Evolutionary conservation across 371 early-diverging fungal species (phyloP).

Genomic region (Circinella umbellata): DNA sequence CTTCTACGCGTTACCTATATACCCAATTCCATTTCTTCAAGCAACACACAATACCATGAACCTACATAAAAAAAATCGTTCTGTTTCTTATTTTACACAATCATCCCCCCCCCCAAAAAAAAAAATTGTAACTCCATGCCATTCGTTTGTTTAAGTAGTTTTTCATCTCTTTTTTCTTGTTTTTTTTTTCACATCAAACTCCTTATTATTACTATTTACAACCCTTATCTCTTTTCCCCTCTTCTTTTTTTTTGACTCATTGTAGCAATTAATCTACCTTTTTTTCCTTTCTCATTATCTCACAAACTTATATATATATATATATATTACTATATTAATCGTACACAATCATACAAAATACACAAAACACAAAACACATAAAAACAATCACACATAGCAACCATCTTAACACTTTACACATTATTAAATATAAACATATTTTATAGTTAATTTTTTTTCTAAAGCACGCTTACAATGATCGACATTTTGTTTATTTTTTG

Average conservation of each 20-base stretch:
- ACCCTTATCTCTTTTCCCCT: not conserved
- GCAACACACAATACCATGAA: too few species aligned
- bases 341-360: not conserved
- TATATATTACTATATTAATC: not conserved
- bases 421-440: too few species aligned
- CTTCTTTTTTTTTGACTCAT: not conserved
- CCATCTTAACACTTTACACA: too few species aligned
- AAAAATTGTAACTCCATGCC: slow-evolving; percentile 2
- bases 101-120: not conserved
- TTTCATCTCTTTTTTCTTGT: not conserved
- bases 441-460: too few species aligned
- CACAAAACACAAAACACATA: not conserved
- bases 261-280: not conserved
- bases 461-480: not conserved
- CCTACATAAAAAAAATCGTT: too few species aligned
- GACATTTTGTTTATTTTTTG: too few species aligned
- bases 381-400: not conserved
- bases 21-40: too few species aligned
- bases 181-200: not conserved
- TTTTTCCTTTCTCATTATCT: not conserved
- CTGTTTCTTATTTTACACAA: not conserved
- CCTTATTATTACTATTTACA: not conserved
- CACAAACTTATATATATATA: not conserved
- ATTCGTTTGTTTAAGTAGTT: slow-evolving; percentile 8
- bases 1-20: too few species aligned